Evolutionary conservation across 371 early-diverging fungal genomes (phyloP), one percentile per base, ranked within the genome.

Genomic region (Sporodiniella umbellata): DNA sequence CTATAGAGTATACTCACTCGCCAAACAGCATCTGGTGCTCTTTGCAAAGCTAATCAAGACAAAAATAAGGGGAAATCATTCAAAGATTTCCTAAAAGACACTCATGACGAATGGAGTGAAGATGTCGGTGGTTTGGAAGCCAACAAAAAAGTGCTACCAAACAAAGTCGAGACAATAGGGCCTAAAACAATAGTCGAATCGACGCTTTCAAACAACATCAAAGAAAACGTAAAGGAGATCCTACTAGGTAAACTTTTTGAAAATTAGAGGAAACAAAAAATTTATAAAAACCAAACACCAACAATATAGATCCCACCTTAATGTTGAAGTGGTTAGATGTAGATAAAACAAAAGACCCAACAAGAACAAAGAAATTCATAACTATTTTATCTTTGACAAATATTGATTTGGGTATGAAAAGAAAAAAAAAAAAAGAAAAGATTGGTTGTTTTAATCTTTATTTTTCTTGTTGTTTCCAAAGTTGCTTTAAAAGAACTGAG

Each of bases 401-500:
- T 48, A 80, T 92, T 4, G 93, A 94, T 68, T 61, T 92, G 48
- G 86, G 88, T 81, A 62, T 7, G 10, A 10, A 28, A 38, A 38
- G 15, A 38, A 15, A 38, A 38, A 38, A 28, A 10, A 28, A 4
- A 28, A 28, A 28, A 10, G 14, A 38, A 18, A 38, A 15, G 18
- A 18, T 15, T 4, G 15, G 10, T 7, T 28, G 30, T 7, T 10
- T 4, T 10, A 7, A 28, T 28, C 10, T 28, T 28, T 28, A 4
- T 28, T 28, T 7, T 10, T 28, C 30, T 28, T 33, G 21, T 7
- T 28, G 5, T 7, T 19, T 7, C 1, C 3, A 4, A 45, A 70
- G 90, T 63, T 40, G 78, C 83, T 24, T 70, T 95, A 19, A 72
- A 86, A 26, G 84, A 84, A 58, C 70, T 93, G 8, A 87, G 90